Percentiles rank a stretch among this genome's conserved stretches.
Conservation (phyloP, 345 rosid genomes). For the Angophora floribunda region DNA sequence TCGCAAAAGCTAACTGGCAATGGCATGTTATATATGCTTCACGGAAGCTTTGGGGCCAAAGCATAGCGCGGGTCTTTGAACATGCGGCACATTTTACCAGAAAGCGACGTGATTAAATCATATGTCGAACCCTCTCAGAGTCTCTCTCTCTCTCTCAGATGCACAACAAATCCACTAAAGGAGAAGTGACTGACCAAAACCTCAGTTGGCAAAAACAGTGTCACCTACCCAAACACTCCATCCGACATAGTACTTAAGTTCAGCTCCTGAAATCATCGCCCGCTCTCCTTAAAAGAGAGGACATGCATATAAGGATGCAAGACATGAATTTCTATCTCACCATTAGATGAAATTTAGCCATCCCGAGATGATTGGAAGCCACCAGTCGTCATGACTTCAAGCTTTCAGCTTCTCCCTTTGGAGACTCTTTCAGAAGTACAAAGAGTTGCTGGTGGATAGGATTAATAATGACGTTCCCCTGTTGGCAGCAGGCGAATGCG, state of each 20-base stretch:
- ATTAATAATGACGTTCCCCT: constrained; percentile 57
- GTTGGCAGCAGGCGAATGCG: constrained; percentile 51
- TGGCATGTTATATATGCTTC: constrained; percentile 69
- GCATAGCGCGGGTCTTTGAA: constrained; percentile 75
- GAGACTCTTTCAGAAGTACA: constrained; percentile 70
- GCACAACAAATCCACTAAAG: background rate
- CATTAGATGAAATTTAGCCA: constrained; percentile 85
- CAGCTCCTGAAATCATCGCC: background rate
- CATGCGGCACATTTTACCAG: constrained; percentile 48
- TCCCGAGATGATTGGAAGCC: constrained; percentile 86
- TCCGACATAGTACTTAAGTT: background rate
- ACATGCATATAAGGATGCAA: background rate
- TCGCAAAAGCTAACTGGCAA: constrained; percentile 75
- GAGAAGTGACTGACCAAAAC: background rate
- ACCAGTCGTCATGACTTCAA: constrained; percentile 63
- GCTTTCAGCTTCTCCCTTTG: constrained; percentile 64
- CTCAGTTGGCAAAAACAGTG: background rate
- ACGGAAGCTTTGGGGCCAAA: constrained; percentile 86
- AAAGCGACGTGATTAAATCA: background rate
- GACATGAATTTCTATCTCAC: constrained; percentile 20
- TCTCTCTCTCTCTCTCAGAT: no score
- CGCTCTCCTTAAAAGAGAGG: background rate
- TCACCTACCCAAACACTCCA: background rate
- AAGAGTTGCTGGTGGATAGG: constrained; percentile 59
- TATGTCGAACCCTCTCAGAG: background rate